Conservation (phyloP, 306 rosid genomes). For the Datisca glomerata region DNA sequence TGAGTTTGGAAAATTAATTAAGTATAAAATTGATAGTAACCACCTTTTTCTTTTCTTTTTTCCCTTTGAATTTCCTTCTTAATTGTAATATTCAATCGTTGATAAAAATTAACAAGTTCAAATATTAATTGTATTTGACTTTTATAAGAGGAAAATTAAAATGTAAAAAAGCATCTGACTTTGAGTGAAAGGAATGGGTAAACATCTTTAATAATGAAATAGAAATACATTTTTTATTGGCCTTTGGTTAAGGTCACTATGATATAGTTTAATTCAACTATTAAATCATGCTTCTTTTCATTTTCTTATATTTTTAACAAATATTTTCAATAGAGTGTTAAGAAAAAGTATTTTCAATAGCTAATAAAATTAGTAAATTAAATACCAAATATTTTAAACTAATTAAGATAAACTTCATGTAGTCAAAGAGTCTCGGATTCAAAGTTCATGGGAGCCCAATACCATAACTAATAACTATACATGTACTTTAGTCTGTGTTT, state of each 20-base stretch:
- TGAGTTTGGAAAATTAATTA: too few relatives aligned
- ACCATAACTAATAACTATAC: not conserved
- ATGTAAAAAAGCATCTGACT: not conserved
- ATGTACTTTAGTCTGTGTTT: not conserved
- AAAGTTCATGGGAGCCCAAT: constrained; percentile 9
- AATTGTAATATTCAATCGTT: constrained; percentile 5
- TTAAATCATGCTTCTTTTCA: too few relatives aligned
- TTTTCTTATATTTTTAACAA: too few relatives aligned
- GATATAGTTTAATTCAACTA: too few relatives aligned
- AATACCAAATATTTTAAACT: too few relatives aligned
- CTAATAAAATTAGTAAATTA: too few relatives aligned
- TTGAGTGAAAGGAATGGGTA: not conserved
- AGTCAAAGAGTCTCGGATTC: not conserved
- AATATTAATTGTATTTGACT: constrained; percentile 1
- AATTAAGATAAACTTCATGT: too few relatives aligned
- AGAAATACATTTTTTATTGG: too few relatives aligned
- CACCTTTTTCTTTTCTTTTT: not conserved
- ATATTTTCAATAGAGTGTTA: too few relatives aligned
- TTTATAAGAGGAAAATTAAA: not conserved
- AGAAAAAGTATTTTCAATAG: too few relatives aligned
- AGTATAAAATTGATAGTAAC: not conserved
- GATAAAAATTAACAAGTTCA: not conserved
- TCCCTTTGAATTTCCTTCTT: too few relatives aligned
- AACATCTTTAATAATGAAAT: not conserved
- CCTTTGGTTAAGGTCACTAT: too few relatives aligned